Percentiles rank a stretch among this genome's conserved stretches.
Evolutionary conservation across 768 basidiomycete species (phyloP).

Genomic region (Suillus americanus): DNA sequence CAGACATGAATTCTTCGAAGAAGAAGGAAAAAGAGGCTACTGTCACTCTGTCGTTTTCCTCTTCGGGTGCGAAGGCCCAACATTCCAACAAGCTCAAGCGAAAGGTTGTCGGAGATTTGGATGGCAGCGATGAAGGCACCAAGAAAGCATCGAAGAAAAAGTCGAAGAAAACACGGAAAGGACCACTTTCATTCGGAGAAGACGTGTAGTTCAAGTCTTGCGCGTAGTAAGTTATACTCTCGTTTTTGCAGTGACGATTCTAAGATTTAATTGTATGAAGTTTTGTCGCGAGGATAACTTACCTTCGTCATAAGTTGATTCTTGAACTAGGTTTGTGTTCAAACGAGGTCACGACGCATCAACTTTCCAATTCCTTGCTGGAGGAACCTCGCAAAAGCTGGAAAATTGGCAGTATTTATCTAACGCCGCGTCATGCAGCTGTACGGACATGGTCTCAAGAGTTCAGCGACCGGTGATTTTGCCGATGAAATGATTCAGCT

Average conservation of each 20-base stretch:
- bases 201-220: constrained; percentile 18
- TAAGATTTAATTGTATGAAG: background rate
- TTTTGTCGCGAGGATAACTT: background rate
- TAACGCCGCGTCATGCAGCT: background rate
- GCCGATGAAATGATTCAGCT: background rate
- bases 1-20: constrained; percentile 17
- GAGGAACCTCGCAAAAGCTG: no score
- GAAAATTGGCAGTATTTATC: background rate
- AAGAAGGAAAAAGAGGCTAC: constrained; percentile 17
- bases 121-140: constrained; percentile 24
- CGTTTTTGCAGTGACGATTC: background rate
- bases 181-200: constrained; percentile 36
- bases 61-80: constrained; percentile 27
- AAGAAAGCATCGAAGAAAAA: constrained; percentile 50
- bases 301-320: background rate
- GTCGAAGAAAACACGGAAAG: constrained; percentile 45
- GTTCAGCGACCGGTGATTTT: background rate
- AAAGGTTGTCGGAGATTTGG: constrained; percentile 36
- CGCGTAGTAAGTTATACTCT: background rate
- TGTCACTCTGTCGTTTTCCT: constrained; percentile 40
- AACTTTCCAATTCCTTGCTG: background rate
- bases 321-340: background rate
- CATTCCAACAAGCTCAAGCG: constrained; percentile 31
- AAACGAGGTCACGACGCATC: background rate
- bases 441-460: background rate